These are phyloP conservation scores for Sugiyamaella pinicola DNA, from an alignment of 1,139 yeast species.

Conservation along the genomic window DNA sequence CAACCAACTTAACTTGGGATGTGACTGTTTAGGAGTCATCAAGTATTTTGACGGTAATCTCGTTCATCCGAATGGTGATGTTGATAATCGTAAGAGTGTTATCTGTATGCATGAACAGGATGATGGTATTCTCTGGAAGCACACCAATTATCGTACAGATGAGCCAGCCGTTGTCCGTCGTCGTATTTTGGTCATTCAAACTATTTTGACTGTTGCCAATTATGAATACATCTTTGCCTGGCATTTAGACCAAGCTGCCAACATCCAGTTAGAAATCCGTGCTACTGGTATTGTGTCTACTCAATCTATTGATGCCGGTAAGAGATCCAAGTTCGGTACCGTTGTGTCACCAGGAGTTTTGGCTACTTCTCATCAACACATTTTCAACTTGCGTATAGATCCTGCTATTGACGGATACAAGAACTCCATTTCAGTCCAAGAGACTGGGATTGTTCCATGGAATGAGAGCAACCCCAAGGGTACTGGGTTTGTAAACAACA, in stretches of 20 bases:
- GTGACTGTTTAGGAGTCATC: slow-evolving; percentile 88
- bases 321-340: slow-evolving; percentile 80
- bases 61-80: slow-evolving; percentile 64
- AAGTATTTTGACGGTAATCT: slow-evolving; percentile 73
- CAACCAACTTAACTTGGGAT: slow-evolving; percentile 73
- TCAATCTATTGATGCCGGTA: slow-evolving; percentile 79
- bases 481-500: slow-evolving; percentile 70
- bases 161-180: slow-evolving; percentile 79
- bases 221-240: slow-evolving; percentile 81
- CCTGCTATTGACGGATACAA: slow-evolving; percentile 86
- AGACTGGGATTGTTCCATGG: slow-evolving; percentile 67
- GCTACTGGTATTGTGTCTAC: slow-evolving; percentile 76
- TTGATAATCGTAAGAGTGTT: slow-evolving; percentile 66
- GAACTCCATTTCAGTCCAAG: slow-evolving; percentile 69
- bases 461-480: slow-evolving; percentile 66
- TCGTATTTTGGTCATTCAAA: slow-evolving; percentile 82
- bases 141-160: slow-evolving; percentile 78
- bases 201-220: slow-evolving; percentile 87
- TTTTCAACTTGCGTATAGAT: slow-evolving; percentile 80
- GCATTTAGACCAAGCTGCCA: slow-evolving; percentile 81
- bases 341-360: slow-evolving; percentile 81
- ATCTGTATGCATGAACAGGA: slow-evolving; percentile 92
- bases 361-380: slow-evolving; percentile 90
- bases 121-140: slow-evolving; percentile 78
- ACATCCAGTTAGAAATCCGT: slow-evolving; percentile 78